Evolutionary conservation across 164 flowering plant genomes (phyloP), one percentile per base, ranked within the genome.

Genomic region (Tetracentron sinense): DNA sequence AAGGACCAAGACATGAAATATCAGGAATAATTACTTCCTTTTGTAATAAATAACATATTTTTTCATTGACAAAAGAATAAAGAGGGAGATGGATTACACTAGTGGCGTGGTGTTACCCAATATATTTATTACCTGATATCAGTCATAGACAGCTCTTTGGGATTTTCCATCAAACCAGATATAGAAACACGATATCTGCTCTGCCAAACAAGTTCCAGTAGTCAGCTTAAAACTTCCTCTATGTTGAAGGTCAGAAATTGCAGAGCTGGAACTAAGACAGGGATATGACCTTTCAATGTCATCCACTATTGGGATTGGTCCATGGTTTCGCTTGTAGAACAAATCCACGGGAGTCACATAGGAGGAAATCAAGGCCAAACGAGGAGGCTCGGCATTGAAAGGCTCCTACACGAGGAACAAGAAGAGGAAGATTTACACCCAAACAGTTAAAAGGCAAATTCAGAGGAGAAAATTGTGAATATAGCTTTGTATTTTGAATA

Each of bases 261-360:
- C n/a, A 49, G 50, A 5, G n/a, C 46, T 12, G 28, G 21, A 30
- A 57, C 29, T 30, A 58, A 51, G 29, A 53, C 8, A 61, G 22
- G 28, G 44, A 1, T 54, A 61, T 50, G 20, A 91, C 99, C 90
- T 88, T 58, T 89, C 84, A 19, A 91, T 69, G 68, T 95, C 97
- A 69, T 95, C 97, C 51, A 89, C 92, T 6, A 88, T 38, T 1
- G 97, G 99, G 47, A 94, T 88, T 22, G 99, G 99, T 10, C 99
- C 99, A 79, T 95, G 99, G 64, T 89, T 95, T 74, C 99, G 84
- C 84, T 95, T 95, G 81, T 89, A 92, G 78, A 92, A 95, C 57
- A 85, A 79, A 75, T 91, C 96, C 56, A 87, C 88, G 26, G 99
- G 97, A 71, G 99, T 95, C 28, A 94, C 80, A 73, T 91, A 94